phyloP scores from a whole-genome alignment of 306 rosid species.

The Quercus suber region DNA sequence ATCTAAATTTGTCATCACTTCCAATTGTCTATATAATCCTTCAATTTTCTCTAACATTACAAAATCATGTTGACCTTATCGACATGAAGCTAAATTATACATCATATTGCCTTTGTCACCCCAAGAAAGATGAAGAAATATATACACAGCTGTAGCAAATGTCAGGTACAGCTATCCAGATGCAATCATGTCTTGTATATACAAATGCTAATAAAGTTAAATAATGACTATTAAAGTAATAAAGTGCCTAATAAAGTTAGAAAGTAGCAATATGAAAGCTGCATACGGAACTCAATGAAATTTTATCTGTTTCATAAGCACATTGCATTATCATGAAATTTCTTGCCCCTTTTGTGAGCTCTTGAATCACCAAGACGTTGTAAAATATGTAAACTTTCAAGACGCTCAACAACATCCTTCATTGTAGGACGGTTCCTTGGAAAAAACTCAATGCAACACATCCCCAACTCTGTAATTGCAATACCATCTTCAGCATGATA shows the following conservation, averaged over 20 bases:
- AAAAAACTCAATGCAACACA: constrained; percentile 42
- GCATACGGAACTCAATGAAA: not conserved
- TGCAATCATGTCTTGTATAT: too few relatives aligned
- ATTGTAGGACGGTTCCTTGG: constrained; percentile 36
- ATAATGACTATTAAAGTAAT: too few relatives aligned
- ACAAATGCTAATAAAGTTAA: too few relatives aligned
- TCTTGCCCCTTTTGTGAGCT: constrained; percentile 34
- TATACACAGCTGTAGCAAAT: too few relatives aligned
- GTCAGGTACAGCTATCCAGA: too few relatives aligned
- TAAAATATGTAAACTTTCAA: constrained; percentile 22
- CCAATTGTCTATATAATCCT: too few relatives aligned
- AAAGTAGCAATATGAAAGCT: not conserved
- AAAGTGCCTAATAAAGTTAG: not conserved
- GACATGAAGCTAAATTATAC: too few relatives aligned
- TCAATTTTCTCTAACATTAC: too few relatives aligned
- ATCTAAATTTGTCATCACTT: too few relatives aligned
- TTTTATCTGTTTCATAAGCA: not conserved
- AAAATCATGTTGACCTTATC: too few relatives aligned
- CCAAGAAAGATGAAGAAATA: too few relatives aligned
- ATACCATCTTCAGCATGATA: constrained; percentile 45
- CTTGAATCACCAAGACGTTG: constrained; percentile 25
- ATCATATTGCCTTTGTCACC: too few relatives aligned
- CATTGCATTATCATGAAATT: not conserved
- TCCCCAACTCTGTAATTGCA: constrained; percentile 44
- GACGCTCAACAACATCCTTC: constrained; percentile 8